These are phyloP conservation scores for Paxillus involutus DNA, from an alignment of 768 basidiomycete genomes.

Conservation along the genomic window DNA sequence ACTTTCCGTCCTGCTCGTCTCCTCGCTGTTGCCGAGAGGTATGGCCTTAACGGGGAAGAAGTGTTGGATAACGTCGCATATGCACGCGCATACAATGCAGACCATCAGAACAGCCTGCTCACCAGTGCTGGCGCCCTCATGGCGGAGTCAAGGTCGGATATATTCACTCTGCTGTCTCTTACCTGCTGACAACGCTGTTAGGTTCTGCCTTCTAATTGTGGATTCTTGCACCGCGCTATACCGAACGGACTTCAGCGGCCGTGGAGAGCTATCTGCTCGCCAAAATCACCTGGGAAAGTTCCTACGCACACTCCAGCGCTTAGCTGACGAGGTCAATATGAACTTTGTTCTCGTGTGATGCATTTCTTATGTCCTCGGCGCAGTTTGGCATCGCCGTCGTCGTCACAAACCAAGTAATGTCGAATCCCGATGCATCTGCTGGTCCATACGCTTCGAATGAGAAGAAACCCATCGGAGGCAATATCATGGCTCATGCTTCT, in stretches of 20 bases:
- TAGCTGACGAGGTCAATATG: conserved; percentile 88
- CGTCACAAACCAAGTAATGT: conserved; percentile 98
- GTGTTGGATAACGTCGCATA: conserved; percentile 98
- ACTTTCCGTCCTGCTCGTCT: conserved; percentile 97
- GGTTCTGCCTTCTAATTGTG: conserved; percentile 94
- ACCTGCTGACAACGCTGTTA: conserved; percentile 31
- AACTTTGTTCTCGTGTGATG: conserved; percentile 1
- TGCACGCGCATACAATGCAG: conserved; percentile 97
- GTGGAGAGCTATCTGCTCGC: conserved; percentile 92
- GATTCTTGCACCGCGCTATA: conserved; percentile 97
- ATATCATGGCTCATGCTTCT: conserved; percentile 98
- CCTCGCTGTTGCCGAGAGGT: conserved; percentile 92
- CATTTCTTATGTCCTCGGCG: conserved; percentile 7
- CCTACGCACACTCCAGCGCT: conserved; percentile 84
- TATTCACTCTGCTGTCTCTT: conserved; percentile 16
- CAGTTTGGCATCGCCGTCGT: conserved; percentile 98
- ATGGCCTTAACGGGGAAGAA: conserved; percentile 96
- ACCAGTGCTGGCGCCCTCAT: conserved; percentile 96
- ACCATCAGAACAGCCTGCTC: conserved; percentile 90
- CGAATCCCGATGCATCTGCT: conserved; percentile 93
- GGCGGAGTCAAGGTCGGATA: conserved; percentile 84
- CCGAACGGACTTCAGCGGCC: conserved; percentile 92
- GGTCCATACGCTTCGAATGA: conserved; percentile 87
- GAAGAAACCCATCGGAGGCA: conserved; percentile 99
- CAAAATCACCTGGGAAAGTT: conserved; percentile 97